A percentile compares a stretch with the other conserved stretches of the same genome.
Conservation (phyloP, 78 protist genomes). For the Dictyostelium purpureum region DNA sequence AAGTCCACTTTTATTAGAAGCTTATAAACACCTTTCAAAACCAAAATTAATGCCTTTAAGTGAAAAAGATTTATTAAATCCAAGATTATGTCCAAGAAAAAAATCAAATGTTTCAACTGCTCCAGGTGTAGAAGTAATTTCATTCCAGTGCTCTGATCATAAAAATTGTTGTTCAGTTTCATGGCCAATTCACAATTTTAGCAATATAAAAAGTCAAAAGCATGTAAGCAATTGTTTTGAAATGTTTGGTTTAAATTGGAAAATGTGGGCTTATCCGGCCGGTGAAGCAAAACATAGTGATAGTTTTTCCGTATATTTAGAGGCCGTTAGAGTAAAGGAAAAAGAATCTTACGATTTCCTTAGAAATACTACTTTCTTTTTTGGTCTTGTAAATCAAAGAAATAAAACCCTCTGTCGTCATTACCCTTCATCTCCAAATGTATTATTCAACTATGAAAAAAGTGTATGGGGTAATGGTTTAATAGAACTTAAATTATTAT, state of each 20-base stretch:
- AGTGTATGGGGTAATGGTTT: constrained; percentile 81
- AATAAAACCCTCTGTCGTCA: constrained; percentile 32
- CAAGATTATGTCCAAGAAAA: constrained; percentile 29
- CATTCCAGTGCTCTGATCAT: constrained; percentile 39
- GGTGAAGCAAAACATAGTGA: constrained; percentile 76
- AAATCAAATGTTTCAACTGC: background rate
- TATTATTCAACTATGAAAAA: constrained; percentile 62
- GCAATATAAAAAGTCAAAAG: constrained; percentile 37
- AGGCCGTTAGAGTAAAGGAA: constrained; percentile 68
- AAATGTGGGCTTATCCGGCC: constrained; percentile 76
- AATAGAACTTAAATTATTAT: constrained; percentile 36
- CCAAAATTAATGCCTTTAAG: constrained; percentile 33
- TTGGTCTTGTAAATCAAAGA: constrained; percentile 56
- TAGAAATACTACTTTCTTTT: constrained; percentile 69
- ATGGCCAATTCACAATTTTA: constrained; percentile 60
- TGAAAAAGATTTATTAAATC: background rate
- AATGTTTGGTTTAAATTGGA: constrained; percentile 52
- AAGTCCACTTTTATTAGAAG: constrained; percentile 6
- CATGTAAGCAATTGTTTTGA: constrained; percentile 50
- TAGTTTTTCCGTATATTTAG: constrained; percentile 61
- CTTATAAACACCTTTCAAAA: constrained; percentile 49
- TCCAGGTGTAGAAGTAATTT: constrained; percentile 49
- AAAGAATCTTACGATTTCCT: constrained; percentile 61
- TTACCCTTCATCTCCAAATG: constrained; percentile 74
- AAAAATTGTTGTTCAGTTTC: constrained; percentile 38